Base-by-base conservation (phyloP, 805 yeast genomes). In the Lachancea kluyveri region DNA sequence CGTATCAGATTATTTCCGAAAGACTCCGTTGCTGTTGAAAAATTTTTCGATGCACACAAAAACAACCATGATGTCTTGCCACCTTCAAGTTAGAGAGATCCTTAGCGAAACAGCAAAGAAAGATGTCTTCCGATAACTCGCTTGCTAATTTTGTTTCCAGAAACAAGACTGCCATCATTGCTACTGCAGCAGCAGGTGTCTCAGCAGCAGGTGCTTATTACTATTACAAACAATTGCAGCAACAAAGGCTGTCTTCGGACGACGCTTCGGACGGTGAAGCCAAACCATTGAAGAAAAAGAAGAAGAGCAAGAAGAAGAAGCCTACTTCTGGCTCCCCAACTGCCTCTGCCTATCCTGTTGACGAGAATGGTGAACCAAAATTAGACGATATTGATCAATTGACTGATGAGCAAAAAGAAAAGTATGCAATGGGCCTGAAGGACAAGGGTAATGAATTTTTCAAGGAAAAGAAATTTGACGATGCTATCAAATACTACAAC, bases 401-500 rank as follows among this genome's bases (percentile, higher is more conserved):
- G 39, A 49, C 73, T 6, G 65, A 54, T 4, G 68, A 64, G 41
- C 73, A 74, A 45, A 78, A 68, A 59, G 79, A 72, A 25, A 65
- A 67, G 30, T 70, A 79, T 70, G 85, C 95, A 4, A 57, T 74
- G 32, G 76, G 79, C 25, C 72, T 90, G 62, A 92, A 92, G 63
- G 90, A 79, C 50, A 87, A 82, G 35, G 99, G 98, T 51, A 92
- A 92, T 60, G 69, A 67, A 31, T 74, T 65, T 36, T 92, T 84
- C 69, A 82, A 79, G 59, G 52, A 54, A 20, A 80, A 83, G 61
- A 66, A 80, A 32, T 83, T 69, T 52, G 70, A 74, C 33, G 68
- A 70, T n/a, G 97, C 97, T 26, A 74, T 87, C 49, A 74, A 72
- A 26, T 79, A 70, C 59, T 92, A 92, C 66, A 59, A 84, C 25